Evolutionary conservation across 768 basidiomycete species (phyloP).

Genomic region (Holtermannia corniformis): DNA sequence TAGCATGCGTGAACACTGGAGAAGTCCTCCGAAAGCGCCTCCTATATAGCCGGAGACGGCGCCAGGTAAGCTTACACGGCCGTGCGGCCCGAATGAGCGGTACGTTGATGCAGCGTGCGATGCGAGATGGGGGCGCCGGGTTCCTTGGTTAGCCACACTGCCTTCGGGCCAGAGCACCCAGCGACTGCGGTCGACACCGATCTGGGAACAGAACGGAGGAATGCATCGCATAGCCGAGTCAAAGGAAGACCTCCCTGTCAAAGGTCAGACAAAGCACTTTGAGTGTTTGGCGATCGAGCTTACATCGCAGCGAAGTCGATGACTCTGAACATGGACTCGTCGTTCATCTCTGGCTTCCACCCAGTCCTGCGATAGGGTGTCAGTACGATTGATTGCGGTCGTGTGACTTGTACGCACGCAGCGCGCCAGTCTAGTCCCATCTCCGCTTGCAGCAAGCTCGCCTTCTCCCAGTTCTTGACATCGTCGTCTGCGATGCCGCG

Average conservation of each 20-base stretch:
- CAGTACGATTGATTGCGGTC: neutral
- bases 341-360: constrained; percentile 24
- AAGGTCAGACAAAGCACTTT: neutral
- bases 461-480: constrained; percentile 26
- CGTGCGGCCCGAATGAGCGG: too few relatives aligned
- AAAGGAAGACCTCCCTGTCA: constrained; percentile 8
- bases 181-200: too few relatives aligned
- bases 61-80: too few relatives aligned
- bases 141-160: too few relatives aligned
- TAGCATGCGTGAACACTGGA: too few relatives aligned
- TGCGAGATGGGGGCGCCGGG: too few relatives aligned
- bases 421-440: constrained; percentile 35
- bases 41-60: too few relatives aligned
- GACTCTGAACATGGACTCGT: constrained; percentile 31
- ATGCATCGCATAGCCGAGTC: too few relatives aligned
- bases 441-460: constrained; percentile 33
- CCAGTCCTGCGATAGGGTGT: constrained; percentile 16
- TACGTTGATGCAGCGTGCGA: too few relatives aligned
- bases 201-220: too few relatives aligned
- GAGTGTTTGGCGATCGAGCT: constrained; percentile 11
- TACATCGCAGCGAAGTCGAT: constrained; percentile 40
- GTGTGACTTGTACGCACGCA: constrained; percentile 15
- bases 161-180: too few relatives aligned
- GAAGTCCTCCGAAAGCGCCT: too few relatives aligned
- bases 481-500: constrained; percentile 26